These are phyloP conservation scores for Yamadazyma olivae DNA, from an alignment of 805 yeast genomes.

Conservation along the genomic window DNA sequence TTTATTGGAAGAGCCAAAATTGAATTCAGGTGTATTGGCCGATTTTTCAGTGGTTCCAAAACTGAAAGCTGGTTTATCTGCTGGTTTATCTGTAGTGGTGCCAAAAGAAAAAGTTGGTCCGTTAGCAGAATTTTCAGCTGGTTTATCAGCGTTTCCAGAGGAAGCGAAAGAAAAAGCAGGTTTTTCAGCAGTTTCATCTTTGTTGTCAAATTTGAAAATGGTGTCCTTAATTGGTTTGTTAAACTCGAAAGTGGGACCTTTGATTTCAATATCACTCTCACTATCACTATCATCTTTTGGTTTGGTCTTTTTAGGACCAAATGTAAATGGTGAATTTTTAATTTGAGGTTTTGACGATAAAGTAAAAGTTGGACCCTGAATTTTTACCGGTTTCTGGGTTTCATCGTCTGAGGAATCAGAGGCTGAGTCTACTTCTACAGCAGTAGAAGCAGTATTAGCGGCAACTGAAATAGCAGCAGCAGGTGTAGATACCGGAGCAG, in stretches of 20 bases:
- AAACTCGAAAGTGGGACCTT: slow-evolving; percentile 68
- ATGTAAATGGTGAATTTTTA: slow-evolving; percentile 37
- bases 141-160: not conserved
- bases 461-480: slow-evolving; percentile 1
- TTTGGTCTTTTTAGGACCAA: slow-evolving; percentile 28
- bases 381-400: slow-evolving; percentile 22
- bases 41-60: slow-evolving; percentile 42
- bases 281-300: slow-evolving; percentile 23
- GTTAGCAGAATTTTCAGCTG: slow-evolving; percentile 7
- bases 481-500: not conserved
- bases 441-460: slow-evolving; percentile 1
- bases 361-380: slow-evolving; percentile 37
- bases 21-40: slow-evolving; percentile 73
- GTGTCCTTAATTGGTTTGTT: slow-evolving; percentile 34
- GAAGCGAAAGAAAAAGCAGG: slow-evolving; percentile 16
- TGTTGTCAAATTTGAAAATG: slow-evolving; percentile 23
- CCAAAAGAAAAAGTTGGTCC: slow-evolving; percentile 15
- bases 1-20: slow-evolving; percentile 35
- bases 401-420: slow-evolving; percentile 22
- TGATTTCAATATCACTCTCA: slow-evolving; percentile 57
- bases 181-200: not conserved
- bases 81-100: slow-evolving; percentile 3
- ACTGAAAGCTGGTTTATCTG: slow-evolving; percentile 32
- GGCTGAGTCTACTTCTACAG: slow-evolving; percentile 15
- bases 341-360: slow-evolving; percentile 24